Evolutionary conservation across 805 yeast species (phyloP).

Genomic region (Candida palmyrensis): DNA sequence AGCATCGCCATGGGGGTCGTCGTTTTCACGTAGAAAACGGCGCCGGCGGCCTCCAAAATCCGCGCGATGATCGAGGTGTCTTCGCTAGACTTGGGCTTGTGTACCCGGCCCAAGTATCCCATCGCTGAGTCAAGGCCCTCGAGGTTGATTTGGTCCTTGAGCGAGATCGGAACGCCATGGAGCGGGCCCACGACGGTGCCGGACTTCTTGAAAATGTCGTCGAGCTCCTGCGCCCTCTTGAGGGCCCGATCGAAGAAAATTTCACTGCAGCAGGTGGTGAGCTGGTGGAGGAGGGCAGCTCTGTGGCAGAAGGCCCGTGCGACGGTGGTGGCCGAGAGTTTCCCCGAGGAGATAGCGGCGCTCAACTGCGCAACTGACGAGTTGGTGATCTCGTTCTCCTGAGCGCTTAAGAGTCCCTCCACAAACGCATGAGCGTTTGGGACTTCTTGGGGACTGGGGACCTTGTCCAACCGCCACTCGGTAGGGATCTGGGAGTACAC

Average conservation of each 20-base stretch:
- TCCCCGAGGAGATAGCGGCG: conserved; percentile 5
- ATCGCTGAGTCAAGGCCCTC: conserved; percentile 5
- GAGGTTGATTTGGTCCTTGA: conserved; percentile 50
- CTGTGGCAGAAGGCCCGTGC: conserved; percentile 19
- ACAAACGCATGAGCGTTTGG: conserved; percentile 3
- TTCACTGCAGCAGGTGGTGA: conserved; percentile 18
- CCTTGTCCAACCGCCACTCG: conserved; percentile 6
- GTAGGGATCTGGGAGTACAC: conserved; percentile 6
- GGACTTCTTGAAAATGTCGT: conserved; percentile 36
- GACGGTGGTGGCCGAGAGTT: conserved; percentile 6
- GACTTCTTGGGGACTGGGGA: conserved; percentile 5
- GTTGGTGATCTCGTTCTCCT: conserved; percentile 9
- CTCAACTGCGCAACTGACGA: conserved; percentile 1
- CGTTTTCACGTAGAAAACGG: conserved; percentile 5
- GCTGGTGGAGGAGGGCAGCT: conserved; percentile 21
- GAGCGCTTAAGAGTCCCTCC: background rate
- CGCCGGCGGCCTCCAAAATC: conserved; percentile 6
- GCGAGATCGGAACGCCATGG: conserved; percentile 65
- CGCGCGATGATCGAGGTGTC: conserved; percentile 7
- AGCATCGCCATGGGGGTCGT: conserved; percentile 7
- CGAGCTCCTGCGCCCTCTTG: conserved; percentile 14
- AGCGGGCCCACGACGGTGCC: conserved; percentile 60
- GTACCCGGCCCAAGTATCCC: conserved; percentile 2
- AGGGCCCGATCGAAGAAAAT: conserved; percentile 29
- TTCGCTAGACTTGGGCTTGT: conserved; percentile 8